A percentile compares a stretch with the other conserved stretches of the same genome.
phyloP scores from a whole-genome alignment of 495 filamentous ascomycete genomes.

The Pyrenula aspistea region DNA sequence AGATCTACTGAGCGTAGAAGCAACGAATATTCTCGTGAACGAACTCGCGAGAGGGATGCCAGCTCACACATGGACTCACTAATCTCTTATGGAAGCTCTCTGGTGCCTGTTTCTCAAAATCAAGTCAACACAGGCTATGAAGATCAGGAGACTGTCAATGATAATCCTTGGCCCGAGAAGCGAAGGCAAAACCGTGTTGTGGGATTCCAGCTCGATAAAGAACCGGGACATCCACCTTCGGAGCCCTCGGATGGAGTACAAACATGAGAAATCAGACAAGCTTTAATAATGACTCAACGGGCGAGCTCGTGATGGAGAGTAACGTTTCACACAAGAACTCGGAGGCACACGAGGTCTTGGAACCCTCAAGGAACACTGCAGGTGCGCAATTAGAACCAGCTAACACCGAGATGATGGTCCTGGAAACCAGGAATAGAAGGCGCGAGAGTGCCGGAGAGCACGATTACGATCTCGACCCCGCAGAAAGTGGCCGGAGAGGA shows the following conservation, averaged over 20 bases:
- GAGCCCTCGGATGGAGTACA: background rate
- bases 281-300: background rate
- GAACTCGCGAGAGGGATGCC: background rate
- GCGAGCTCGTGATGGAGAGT: background rate
- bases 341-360: background rate
- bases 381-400: background rate
- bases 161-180: background rate
- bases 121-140: background rate
- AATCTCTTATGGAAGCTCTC: background rate
- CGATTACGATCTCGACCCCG: background rate
- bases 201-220: background rate
- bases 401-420: background rate
- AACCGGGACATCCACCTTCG: background rate
- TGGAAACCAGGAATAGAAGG: background rate
- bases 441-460: background rate
- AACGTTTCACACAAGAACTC: background rate
- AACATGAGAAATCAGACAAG: background rate
- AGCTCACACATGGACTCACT: background rate
- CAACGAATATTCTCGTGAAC: background rate
- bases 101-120: background rate
- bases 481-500: background rate
- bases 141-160: background rate
- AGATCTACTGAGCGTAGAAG: background rate
- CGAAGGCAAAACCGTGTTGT: background rate
- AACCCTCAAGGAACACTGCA: background rate